phyloP scores from a whole-genome alignment of 805 yeast species.

The Sungouiozyma ichnusensis region DNA sequence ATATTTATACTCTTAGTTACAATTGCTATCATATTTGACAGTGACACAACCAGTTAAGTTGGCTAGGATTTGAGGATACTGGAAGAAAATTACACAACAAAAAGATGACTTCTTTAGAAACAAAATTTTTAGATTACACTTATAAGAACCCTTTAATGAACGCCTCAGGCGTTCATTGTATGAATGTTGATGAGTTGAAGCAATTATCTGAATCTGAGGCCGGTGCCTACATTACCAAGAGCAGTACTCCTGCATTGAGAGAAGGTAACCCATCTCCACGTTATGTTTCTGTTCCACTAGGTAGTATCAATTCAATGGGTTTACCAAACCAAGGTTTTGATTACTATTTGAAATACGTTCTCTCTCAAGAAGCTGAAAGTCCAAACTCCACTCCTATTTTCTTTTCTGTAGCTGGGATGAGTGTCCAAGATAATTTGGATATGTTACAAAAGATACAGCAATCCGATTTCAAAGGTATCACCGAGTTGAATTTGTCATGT shows the following conservation, averaged over 20 bases:
- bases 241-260: slow-evolving; percentile 19
- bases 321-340: slow-evolving; percentile 25
- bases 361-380: slow-evolving; percentile 5
- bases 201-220: slow-evolving; percentile 18
- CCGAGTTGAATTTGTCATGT: slow-evolving; percentile 24
- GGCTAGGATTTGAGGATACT: too few relatives aligned
- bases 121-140: slow-evolving; percentile 11
- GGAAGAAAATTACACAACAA: too few relatives aligned
- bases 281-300: slow-evolving; percentile 23
- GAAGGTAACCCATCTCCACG: slow-evolving; percentile 27
- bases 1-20: too few relatives aligned
- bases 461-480: slow-evolving; percentile 19
- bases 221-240: slow-evolving; percentile 25
- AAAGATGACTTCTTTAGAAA: slow-evolving; percentile 7
- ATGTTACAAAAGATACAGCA: slow-evolving; percentile 19
- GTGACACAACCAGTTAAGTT: too few relatives aligned
- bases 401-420: slow-evolving; percentile 27
- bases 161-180: slow-evolving; percentile 27
- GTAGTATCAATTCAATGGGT: slow-evolving; percentile 28
- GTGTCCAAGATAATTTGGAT: slow-evolving; percentile 19
- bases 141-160: slow-evolving; percentile 26
- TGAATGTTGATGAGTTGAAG: slow-evolving; percentile 20
- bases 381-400: slow-evolving; percentile 14
- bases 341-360: slow-evolving; percentile 21
- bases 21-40: too few relatives aligned